Base-by-base conservation (phyloP, 345 rosid genomes). In the Euphorbia tirucalli region DNA sequence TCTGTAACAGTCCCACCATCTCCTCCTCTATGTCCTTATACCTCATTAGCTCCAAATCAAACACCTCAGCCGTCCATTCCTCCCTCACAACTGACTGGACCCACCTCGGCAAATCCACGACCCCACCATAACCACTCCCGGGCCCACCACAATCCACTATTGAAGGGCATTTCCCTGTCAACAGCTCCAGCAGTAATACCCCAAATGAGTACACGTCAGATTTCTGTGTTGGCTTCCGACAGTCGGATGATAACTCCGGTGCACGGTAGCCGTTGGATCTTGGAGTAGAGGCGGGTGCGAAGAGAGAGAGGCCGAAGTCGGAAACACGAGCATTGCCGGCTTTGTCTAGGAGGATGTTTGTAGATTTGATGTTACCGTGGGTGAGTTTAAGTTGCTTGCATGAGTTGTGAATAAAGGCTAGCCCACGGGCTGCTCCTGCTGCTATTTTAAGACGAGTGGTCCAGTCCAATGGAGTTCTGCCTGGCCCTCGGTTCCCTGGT, bases 21-120 rank as follows among this genome's bases (percentile, higher is more conserved):
- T 90, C 93, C 79, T 87, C 96, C 77, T 90, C 96, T 19, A 88
- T 88, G 65, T 88, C 90, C 77, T 88, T 88, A 61, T 88, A 90
- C 87, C 93, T 86, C 93, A 90, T 88, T 73, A 90, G 72, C 90
- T 90, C 96, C 76, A 88, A 54, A 81, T 90, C 96, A 25, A 90
- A 90, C 54, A 90, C 93, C 79, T 90, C 93, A 5, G 96, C 96
- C 25, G 96, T 90, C 96, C 96, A 90, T 68, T 88, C 93, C 73
- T 90, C 96, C 46, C 91, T 87, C 75, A 90, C 96, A 66, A 90
- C 96, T 0, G 90, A 87, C 68, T 87, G 89, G 2, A 90, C 96
- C 96, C 93, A 90, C 77, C 84, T 77, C 0, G 93, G 96, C 81
- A 90, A 73, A 60, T 90, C 96, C 71, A 88, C 80, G 2, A 73